phyloP scores from a whole-genome alignment of 768 basidiomycete genomes.

The Hirschioporus abietinus region DNA sequence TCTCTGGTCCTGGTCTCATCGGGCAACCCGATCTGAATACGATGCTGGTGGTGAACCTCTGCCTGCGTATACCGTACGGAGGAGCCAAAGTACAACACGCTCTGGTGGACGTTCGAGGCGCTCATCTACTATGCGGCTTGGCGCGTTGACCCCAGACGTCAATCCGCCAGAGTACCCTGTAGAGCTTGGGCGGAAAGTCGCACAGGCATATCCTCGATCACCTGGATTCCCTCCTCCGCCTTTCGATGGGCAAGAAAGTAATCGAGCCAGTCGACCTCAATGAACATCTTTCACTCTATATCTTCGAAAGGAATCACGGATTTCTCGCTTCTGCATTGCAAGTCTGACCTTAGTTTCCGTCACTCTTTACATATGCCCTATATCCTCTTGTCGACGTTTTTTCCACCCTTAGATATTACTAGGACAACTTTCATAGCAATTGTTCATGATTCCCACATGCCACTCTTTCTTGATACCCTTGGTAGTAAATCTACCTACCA shows the following conservation, averaged over 20 bases:
- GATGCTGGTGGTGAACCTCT: neutral
- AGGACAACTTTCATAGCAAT: neutral
- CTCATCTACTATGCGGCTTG: neutral
- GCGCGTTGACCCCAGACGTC: neutral
- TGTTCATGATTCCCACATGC: neutral
- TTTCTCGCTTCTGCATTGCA: neutral
- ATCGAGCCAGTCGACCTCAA: neutral
- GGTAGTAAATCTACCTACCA: neutral
- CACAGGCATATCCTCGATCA: neutral
- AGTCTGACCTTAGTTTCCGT: no score
- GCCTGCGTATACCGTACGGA: neutral
- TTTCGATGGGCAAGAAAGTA: neutral
- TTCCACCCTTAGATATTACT: no score
- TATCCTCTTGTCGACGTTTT: no score
- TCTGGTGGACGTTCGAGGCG: neutral
- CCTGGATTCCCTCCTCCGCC: neutral
- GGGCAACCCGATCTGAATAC: neutral
- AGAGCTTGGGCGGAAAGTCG: neutral
- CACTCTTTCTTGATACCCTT: neutral
- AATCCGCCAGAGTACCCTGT: neutral
- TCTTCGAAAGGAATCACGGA: neutral
- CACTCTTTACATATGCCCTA: no score
- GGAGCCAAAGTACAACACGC: neutral
- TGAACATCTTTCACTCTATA: neutral
- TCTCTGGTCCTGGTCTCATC: neutral